Evolutionary conservation across 306 rosid genomes (phyloP).

Genomic region (Lathyrus oleraceus): DNA sequence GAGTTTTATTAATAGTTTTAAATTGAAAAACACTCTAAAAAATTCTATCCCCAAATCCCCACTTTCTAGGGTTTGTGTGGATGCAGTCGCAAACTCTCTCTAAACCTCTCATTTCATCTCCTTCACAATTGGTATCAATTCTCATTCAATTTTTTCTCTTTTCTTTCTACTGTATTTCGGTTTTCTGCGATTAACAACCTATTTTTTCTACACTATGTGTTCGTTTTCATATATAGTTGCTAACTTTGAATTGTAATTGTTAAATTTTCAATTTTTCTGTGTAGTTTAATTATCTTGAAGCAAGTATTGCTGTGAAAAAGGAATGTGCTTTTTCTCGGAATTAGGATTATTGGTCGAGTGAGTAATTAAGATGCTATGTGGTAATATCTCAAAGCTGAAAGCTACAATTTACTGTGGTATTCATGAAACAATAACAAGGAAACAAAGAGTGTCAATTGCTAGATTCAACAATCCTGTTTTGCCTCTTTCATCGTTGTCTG

Average conservation of each 20-base stretch:
- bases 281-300: conserved; percentile 12
- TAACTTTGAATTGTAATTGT: conserved; percentile 31
- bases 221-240: not conserved
- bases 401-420: conserved; percentile 47
- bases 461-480: conserved; percentile 31
- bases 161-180: too few species aligned
- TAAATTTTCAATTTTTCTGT: conserved; percentile 36
- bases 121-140: too few species aligned
- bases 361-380: conserved; percentile 59
- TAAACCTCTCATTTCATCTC: too few species aligned
- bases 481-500: conserved; percentile 43
- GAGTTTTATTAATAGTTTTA: too few species aligned
- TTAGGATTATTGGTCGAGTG: conserved; percentile 28
- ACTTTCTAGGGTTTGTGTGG: too few species aligned
- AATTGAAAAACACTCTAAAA: too few species aligned
- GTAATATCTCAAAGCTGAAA: conserved; percentile 58
- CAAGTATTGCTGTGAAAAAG: conserved; percentile 32
- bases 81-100: too few species aligned
- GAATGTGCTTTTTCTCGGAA: conserved; percentile 46
- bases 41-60: too few species aligned
- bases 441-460: conserved; percentile 39
- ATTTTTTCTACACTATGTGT: not conserved
- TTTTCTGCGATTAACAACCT: not conserved
- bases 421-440: conserved; percentile 39
- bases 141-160: too few species aligned